These are phyloP conservation scores for Tuber microsphaerosporum DNA, from an alignment of 495 filamentous ascomycete species.

Conservation along the genomic window DNA sequence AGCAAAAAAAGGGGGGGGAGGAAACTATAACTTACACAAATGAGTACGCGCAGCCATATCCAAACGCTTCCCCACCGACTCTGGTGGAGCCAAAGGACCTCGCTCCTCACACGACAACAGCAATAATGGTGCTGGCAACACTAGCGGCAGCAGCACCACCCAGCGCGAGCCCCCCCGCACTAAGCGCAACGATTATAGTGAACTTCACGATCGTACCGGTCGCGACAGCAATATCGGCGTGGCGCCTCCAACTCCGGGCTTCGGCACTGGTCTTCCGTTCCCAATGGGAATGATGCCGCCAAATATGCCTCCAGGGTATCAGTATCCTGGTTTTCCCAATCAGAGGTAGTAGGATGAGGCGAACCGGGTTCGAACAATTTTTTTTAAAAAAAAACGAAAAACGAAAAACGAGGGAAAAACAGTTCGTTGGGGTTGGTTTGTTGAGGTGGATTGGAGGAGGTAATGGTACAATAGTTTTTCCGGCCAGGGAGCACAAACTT, in stretches of 20 bases:
- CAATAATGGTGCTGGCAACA: background rate
- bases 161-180: constrained; percentile 32
- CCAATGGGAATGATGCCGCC: constrained; percentile 36
- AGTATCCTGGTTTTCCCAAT: constrained; percentile 32
- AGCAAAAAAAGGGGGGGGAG: background rate
- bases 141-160: constrained; percentile 23
- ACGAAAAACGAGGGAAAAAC: background rate
- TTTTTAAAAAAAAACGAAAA: background rate
- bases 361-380: background rate
- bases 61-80: constrained; percentile 41
- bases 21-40: constrained; percentile 5
- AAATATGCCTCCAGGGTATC: constrained; percentile 34
- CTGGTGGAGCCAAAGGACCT: constrained; percentile 40
- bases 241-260: constrained; percentile 40
- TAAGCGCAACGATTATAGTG: constrained; percentile 37
- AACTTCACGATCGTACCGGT: constrained; percentile 35
- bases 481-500: background rate
- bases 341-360: constrained; percentile 5
- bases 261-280: constrained; percentile 40
- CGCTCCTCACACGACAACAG: constrained; percentile 37
- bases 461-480: constrained; percentile 5
- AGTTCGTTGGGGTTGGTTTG: background rate
- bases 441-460: background rate
- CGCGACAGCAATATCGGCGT: constrained; percentile 40
- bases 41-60: constrained; percentile 34